Base-by-base conservation (phyloP, 257 asterid species). In the Solanum dulcamara region DNA sequence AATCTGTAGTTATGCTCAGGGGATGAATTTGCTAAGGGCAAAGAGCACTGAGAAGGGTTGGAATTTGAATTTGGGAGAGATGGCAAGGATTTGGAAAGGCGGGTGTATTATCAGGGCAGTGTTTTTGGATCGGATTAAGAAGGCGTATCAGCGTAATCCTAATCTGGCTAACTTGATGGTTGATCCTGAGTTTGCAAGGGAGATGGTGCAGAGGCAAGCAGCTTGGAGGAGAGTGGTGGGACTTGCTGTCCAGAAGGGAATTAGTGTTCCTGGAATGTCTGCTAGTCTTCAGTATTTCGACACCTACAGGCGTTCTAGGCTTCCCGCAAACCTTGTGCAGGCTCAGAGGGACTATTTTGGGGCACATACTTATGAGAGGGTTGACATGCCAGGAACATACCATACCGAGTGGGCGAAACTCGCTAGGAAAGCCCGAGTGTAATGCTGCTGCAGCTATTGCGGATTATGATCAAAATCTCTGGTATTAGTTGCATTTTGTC, bases 361-460 rank as follows among this genome's bases (percentile, higher is more conserved):
- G 88, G 99, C 98, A 1, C 99, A 96, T 89, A 94, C 99, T 26
- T 96, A 96, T 55, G 98, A 96, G 88, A 93, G 98, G 92, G 83
- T 88, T 80, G 99, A 96, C 83, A 86, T 77, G 85, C 83, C 92
- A 0, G 98, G 99, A 74, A 81, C 97, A 10, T 93, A 85, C 77
- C 99, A 96, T 84, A 96, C 98, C 2, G 99, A 96, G 92, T 96
- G 99, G 99, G 89, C 98, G 50, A 96, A 94, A 93, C 97, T 93
- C 85, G 98, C 98, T 64, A 89, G 91, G 66, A 93, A 93, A 71
- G 91, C 93, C 71, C 77, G 86, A 75, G 87, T 89, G 20, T 92
- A 88, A 90, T 83, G 86, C 81, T 35, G 71, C 64, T 28, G 85
- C 84, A 75, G 82, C 82, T 44, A 26, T 42, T 57, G 48, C 67